Evolutionary conservation across 371 early-diverging fungal species (phyloP), one percentile per base, ranked within the genome.

Genomic region (Syncephalastrum racemosum): DNA sequence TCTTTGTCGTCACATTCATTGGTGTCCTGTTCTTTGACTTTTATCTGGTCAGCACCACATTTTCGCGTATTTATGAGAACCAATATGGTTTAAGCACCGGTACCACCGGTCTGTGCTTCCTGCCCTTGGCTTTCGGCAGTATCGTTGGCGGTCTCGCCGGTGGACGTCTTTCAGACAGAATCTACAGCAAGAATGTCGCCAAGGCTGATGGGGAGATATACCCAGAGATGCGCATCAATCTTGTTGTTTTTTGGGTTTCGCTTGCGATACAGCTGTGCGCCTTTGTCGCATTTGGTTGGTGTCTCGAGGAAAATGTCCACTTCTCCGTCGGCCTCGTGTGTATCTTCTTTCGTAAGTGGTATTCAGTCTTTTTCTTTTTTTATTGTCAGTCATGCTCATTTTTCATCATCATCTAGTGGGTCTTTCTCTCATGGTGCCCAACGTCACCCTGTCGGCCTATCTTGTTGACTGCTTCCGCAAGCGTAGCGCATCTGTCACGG

Each of bases 271-370:
- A 63, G 15, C 6, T 60, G 1, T 10, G 47, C 16, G 50, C 60
- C 5, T 68, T 64, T n/a, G 40, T 60, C 39, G 67, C 66, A 6
- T 77, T 66, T 56, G 78, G 78, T 1, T 77, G 78, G 78, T 66
- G 67, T 45, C 15, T 74, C 13, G 46, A 71, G 46, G 53, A 67
- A 43, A 59, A 77, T 23, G 63, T 68, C 14, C 72, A 71, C 57
- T 73, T 61, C 47, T 74, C 68, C 4, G 66, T 62, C 56, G 68
- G 67, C 7, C 58, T 77, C 25, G 67, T 70, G 10, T 57, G 58
- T 44, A 66, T 67, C 45, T 64, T 72, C 23, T 55, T 73, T 20
- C 20, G 77, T 73, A 70, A 67, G 66, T 53, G 6, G 4, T 18
- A 7, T 5, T 15, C 31, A 19, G 39, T 14, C 12, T 2, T 16